Evolutionary conservation across 306 rosid species (phyloP).

Genomic region (Sicyos baderoa): DNA sequence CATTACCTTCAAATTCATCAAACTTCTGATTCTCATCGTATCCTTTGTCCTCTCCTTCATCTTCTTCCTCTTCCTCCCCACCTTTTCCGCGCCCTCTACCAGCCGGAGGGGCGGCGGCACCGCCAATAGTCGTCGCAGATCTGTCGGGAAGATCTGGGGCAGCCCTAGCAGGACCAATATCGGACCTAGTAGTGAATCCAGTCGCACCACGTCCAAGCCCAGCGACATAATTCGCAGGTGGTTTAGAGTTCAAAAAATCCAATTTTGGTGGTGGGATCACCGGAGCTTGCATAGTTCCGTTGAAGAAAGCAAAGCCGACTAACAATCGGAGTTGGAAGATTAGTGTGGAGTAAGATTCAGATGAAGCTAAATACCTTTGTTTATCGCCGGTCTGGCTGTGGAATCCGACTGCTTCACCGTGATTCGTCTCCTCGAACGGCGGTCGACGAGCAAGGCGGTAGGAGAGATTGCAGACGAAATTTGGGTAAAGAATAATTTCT

Average conservation of each 20-base stretch:
- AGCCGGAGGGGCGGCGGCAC: conserved; percentile 21
- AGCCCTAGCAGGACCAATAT: conserved; percentile 80
- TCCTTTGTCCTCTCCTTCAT: conserved; percentile 71
- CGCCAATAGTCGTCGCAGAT: conserved; percentile 38
- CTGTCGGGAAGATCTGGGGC: conserved; percentile 76
- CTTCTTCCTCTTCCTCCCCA: conserved; percentile 73
- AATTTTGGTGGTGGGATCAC: conserved; percentile 53
- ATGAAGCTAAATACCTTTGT: too few relatives aligned
- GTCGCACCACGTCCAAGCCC: conserved; percentile 96
- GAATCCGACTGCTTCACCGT: too few relatives aligned
- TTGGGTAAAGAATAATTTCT: too few relatives aligned
- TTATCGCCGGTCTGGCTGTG: too few relatives aligned
- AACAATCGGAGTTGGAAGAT: too few relatives aligned
- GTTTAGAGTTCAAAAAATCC: conserved; percentile 73
- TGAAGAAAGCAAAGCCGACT: conserved; percentile 18
- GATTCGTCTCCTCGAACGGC: too few relatives aligned
- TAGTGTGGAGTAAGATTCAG: too few relatives aligned
- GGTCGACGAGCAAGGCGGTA: too few relatives aligned
- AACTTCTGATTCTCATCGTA: conserved; percentile 87
- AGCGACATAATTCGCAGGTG: conserved; percentile 78
- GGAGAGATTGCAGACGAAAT: too few relatives aligned
- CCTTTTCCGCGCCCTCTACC: conserved; percentile 66
- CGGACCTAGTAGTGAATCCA: conserved; percentile 78
- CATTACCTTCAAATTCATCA: conserved; percentile 84
- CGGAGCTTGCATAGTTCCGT: conserved; percentile 43